Evolutionary conservation across 306 rosid genomes (phyloP).

Genomic region (Pterocarpus macrocarpus): DNA sequence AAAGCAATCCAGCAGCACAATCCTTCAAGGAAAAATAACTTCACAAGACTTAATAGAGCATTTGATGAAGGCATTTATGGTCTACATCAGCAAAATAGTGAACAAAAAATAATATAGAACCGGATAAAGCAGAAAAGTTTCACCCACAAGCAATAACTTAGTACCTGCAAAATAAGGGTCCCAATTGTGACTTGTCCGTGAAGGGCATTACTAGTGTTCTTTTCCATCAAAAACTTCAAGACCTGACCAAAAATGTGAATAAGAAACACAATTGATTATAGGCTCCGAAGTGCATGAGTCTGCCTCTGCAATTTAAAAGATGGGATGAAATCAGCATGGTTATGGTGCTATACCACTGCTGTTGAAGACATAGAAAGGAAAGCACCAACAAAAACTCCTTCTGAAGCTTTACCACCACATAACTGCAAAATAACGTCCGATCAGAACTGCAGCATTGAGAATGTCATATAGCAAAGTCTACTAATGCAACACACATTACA

Average conservation of each 20-base stretch:
- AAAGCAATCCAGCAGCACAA: constrained; percentile 97
- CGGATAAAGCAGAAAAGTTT: not conserved
- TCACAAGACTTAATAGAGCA: constrained; percentile 45
- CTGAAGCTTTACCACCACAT: constrained; percentile 95
- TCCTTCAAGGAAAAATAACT: constrained; percentile 65
- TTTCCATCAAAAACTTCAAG: constrained; percentile 94
- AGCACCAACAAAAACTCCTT: constrained; percentile 92
- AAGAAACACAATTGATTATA: constrained; percentile 33
- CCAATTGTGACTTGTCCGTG: constrained; percentile 98
- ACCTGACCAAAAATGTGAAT: constrained; percentile 60
- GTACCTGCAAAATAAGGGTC: constrained; percentile 92
- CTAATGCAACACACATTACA: constrained; percentile 31
- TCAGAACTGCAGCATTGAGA: constrained; percentile 46
- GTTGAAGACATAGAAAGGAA: constrained; percentile 97
- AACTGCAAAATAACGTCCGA: constrained; percentile 72
- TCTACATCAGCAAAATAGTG: constrained; percentile 35
- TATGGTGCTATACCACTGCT: constrained; percentile 77
- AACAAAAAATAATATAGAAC: constrained; percentile 8
- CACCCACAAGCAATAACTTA: constrained; percentile 5
- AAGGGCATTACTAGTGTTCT: constrained; percentile 75
- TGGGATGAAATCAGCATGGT: constrained; percentile 32
- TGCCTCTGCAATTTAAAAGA: constrained; percentile 2
- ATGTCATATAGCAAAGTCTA: constrained; percentile 46
- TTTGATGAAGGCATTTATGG: constrained; percentile 35
- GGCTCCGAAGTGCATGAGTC: constrained; percentile 31